phyloP scores from a whole-genome alignment of 2,329 filamentous ascomycete genomes.

The Ophiostoma quercus region DNA sequence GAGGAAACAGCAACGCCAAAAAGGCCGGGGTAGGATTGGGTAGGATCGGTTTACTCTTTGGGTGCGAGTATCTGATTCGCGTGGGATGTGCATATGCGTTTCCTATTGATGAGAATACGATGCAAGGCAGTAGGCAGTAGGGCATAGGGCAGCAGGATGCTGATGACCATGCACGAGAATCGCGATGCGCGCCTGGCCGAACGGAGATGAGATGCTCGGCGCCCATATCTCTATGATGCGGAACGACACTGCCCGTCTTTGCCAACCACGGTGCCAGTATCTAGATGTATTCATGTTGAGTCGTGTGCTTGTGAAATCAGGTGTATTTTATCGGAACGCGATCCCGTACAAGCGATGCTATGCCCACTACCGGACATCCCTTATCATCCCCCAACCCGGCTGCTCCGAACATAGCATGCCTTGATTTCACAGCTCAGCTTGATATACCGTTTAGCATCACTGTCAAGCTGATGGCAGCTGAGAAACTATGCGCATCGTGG shows the following conservation, averaged over 20 bases:
- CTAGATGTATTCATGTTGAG: neutral
- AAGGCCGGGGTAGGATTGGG: slow-evolving; percentile 1
- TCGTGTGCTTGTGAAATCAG: neutral
- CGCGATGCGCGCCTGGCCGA: neutral
- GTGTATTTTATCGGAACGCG: neutral
- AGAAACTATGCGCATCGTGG: neutral
- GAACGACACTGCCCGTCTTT: neutral
- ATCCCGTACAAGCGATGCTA: too few relatives aligned
- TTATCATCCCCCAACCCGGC: too few relatives aligned
- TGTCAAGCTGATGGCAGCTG: neutral
- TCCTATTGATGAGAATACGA: neutral
- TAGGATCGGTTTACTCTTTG: neutral
- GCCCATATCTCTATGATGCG: neutral
- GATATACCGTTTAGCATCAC: neutral
- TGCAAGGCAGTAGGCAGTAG: neutral
- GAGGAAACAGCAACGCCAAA: neutral
- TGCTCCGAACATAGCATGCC: too few relatives aligned
- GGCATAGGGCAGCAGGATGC: neutral
- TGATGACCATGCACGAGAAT: neutral
- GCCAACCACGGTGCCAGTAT: neutral
- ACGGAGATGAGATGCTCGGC: too few relatives aligned
- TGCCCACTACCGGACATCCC: too few relatives aligned
- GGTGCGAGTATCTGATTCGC: neutral
- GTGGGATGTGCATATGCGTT: neutral
- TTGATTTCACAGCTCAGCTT: too few relatives aligned